Evolutionary conservation across 345 rosid genomes (phyloP).

Genomic region (Ceriops zippeliana): DNA sequence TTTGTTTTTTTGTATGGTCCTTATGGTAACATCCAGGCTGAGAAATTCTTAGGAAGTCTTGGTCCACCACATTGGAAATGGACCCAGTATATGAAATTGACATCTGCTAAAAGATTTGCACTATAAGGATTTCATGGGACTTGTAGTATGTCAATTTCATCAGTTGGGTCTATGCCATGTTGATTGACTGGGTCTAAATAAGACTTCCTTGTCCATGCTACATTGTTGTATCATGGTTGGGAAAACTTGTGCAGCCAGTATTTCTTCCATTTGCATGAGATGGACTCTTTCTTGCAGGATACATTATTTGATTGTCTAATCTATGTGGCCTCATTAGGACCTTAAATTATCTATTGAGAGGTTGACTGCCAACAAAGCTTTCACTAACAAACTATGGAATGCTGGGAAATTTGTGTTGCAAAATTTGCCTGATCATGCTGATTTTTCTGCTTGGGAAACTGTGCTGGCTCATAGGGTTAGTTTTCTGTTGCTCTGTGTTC

Average conservation of each 20-base stretch:
- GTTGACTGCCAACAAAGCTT: constrained; percentile 90
- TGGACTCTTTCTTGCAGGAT: constrained; percentile 14
- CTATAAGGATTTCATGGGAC: too few relatives aligned
- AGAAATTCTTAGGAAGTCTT: neutral
- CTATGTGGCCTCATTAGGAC: constrained; percentile 50
- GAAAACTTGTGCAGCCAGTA: constrained; percentile 7
- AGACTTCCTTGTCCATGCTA: too few relatives aligned
- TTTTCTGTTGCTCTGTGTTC: constrained; percentile 5
- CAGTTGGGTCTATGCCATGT: too few relatives aligned
- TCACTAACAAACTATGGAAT: constrained; percentile 97
- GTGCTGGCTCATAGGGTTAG: constrained; percentile 60
- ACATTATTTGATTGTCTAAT: constrained; percentile 21
- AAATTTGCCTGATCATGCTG: constrained; percentile 67
- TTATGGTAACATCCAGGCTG: constrained; percentile 7
- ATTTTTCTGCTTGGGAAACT: constrained; percentile 70
- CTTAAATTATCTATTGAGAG: constrained; percentile 90
- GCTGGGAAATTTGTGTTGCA: constrained; percentile 95
- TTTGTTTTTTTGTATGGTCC: constrained; percentile 32
- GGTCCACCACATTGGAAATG: too few relatives aligned
- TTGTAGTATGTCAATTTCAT: too few relatives aligned
- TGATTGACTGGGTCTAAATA: too few relatives aligned
- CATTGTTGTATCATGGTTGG: too few relatives aligned
- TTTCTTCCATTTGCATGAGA: constrained; percentile 3
- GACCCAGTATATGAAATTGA: too few relatives aligned
- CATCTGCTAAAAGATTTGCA: too few relatives aligned